Percentiles rank a stretch among this genome's conserved stretches.
These are phyloP conservation scores for Xylaria sp. DNA, from an alignment of 2,329 filamentous ascomycete genomes.

Conservation along the genomic window DNA sequence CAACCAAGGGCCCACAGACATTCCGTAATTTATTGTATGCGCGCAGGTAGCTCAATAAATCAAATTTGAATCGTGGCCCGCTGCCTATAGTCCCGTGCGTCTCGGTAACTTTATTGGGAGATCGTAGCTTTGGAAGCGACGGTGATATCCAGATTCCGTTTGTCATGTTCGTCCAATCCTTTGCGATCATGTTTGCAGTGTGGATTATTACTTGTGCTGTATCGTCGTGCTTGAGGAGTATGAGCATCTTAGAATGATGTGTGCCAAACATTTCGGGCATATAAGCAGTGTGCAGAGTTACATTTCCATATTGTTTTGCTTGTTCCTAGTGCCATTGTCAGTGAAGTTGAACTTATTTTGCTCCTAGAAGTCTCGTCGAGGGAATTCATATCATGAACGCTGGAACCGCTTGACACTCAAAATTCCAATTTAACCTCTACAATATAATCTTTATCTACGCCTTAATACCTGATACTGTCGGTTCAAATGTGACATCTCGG, in stretches of 20 bases:
- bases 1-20: constrained; percentile 65
- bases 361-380: neutral
- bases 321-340: constrained; percentile 61
- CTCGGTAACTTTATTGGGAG: constrained; percentile 21
- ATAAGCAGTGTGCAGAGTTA: constrained; percentile 77
- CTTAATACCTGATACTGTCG: neutral
- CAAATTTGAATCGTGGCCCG: constrained; percentile 78
- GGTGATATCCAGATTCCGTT: constrained; percentile 86
- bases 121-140: constrained; percentile 65
- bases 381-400: neutral
- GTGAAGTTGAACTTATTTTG: constrained; percentile 8
- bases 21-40: constrained; percentile 71
- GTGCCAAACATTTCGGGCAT: constrained; percentile 89
- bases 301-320: constrained; percentile 71
- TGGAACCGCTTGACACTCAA: neutral
- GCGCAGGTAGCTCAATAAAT: constrained; percentile 77
- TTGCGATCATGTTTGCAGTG: constrained; percentile 90
- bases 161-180: constrained; percentile 89
- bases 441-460: too few species aligned
- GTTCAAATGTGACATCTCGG: neutral
- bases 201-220: constrained; percentile 84
- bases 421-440: neutral
- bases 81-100: constrained; percentile 60
- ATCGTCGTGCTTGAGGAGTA: constrained; percentile 82
- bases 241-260: constrained; percentile 87